Evolutionary conservation across 306 rosid species (phyloP).

Genomic region (Corylus americana): DNA sequence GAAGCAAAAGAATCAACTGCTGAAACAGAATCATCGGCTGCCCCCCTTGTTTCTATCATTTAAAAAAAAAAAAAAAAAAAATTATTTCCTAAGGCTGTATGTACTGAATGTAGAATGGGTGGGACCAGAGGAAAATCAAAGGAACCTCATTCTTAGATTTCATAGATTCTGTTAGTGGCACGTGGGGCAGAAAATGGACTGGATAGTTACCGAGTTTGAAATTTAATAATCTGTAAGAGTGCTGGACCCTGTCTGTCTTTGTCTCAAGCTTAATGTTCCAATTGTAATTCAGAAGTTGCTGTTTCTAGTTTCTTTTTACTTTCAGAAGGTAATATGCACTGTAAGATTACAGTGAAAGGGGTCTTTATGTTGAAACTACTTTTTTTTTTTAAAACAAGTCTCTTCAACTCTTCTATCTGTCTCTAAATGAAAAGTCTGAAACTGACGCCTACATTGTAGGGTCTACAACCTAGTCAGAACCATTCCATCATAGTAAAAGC

Average conservation of each 20-base stretch:
- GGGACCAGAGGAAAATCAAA: too few relatives aligned
- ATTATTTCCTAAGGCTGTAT: neutral
- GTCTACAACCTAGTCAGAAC: conserved; percentile 30
- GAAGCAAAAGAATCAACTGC: too few relatives aligned
- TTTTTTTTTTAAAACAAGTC: neutral
- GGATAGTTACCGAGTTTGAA: neutral
- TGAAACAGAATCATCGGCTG: too few relatives aligned
- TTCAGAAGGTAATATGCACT: neutral
- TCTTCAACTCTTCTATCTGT: conserved; percentile 3
- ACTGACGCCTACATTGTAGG: conserved; percentile 33
- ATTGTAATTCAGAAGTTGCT: neutral
- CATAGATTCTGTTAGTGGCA: neutral
- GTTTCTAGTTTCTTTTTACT: neutral
- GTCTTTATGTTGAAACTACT: neutral
- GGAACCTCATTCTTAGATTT: too few relatives aligned
- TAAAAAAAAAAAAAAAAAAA: too few relatives aligned
- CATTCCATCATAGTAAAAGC: conserved; percentile 46
- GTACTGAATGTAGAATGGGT: neutral
- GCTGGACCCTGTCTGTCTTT: neutral
- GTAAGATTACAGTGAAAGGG: neutral
- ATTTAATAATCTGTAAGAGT: neutral
- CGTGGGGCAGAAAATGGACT: neutral
- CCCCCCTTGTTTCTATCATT: too few relatives aligned
- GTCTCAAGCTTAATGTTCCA: neutral
- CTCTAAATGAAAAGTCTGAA: neutral